Percentiles rank a stretch among this genome's conserved stretches.
phyloP scores from a whole-genome alignment of 345 rosid genomes.

The Garcia nutans region DNA sequence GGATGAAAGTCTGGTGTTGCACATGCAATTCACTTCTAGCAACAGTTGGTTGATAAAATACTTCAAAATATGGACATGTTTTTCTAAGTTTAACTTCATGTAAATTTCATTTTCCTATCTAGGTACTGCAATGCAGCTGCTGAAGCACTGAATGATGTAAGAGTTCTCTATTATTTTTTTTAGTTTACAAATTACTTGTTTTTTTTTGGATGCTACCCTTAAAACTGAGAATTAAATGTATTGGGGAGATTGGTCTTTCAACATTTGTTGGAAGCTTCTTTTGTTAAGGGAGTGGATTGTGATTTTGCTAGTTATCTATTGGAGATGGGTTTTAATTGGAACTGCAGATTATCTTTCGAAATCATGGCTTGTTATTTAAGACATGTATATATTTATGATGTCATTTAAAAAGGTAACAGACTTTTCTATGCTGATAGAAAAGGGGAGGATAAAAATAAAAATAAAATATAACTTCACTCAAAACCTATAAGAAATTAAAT shows the following conservation, averaged over 20 bases:
- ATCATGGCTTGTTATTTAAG: too few relatives aligned
- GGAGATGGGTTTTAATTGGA: too few relatives aligned
- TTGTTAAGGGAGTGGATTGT: background rate
- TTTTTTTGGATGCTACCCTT: background rate
- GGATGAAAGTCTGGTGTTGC: background rate
- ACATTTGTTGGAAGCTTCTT: too few relatives aligned
- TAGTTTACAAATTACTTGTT: background rate
- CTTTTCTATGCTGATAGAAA: background rate
- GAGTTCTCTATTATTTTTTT: slow-evolving; percentile 12
- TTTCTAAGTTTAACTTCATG: slow-evolving; percentile 4
- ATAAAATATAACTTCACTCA: too few relatives aligned
- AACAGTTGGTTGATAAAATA: background rate
- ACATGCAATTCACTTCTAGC: background rate
- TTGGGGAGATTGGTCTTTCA: too few relatives aligned
- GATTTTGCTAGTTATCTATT: background rate
- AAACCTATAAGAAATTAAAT: too few relatives aligned
- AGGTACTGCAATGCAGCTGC: slow-evolving; percentile 70
- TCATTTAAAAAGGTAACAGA: background rate
- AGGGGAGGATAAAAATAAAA: too few relatives aligned
- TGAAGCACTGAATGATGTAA: slow-evolving; percentile 84
- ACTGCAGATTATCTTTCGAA: background rate
- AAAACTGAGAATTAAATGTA: background rate
- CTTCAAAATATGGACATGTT: background rate
- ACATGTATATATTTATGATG: too few relatives aligned
- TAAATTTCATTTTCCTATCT: slow-evolving; percentile 13